Conservation (phyloP, 176 grass and related monocot genomes). For the Oryza nivara region DNA sequence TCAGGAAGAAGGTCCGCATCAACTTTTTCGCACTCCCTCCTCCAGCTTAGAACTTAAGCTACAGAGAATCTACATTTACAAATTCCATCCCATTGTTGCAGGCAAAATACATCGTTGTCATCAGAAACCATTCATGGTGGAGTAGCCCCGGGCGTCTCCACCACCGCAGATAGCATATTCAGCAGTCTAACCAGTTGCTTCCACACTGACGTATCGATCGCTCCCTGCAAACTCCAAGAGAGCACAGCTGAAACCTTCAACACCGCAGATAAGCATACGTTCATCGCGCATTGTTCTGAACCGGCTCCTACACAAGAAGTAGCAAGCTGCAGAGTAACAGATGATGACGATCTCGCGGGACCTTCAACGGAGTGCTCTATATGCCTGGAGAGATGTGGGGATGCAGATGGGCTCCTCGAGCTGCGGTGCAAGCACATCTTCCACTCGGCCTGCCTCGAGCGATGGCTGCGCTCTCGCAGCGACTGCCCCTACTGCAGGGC, state of each 20-base stretch:
- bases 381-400: slow-evolving; percentile 62
- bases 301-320: slow-evolving; percentile 11
- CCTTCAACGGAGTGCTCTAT: slow-evolving; percentile 60
- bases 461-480: slow-evolving; percentile 55
- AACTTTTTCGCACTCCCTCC: background rate
- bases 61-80: background rate
- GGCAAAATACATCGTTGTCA: slow-evolving; percentile 33
- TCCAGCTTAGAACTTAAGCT: background rate
- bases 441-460: slow-evolving; percentile 61
- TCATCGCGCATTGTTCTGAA: background rate
- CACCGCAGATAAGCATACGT: background rate
- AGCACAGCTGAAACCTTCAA: background rate
- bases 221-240: slow-evolving; percentile 2
- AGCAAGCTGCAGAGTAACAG: background rate
- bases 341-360: background rate
- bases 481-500: slow-evolving; percentile 74
- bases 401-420: slow-evolving; percentile 38
- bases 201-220: background rate
- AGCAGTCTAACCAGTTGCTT: slow-evolving; percentile 34
- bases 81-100: background rate
- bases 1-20: slow-evolving; percentile 49
- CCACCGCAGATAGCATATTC: slow-evolving; percentile 27
- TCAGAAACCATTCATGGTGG: slow-evolving; percentile 14
- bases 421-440: slow-evolving; percentile 73
- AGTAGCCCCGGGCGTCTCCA: background rate